Base-by-base conservation (phyloP, 1,139 yeast species). In the Saccharomyces hybrid region DNA sequence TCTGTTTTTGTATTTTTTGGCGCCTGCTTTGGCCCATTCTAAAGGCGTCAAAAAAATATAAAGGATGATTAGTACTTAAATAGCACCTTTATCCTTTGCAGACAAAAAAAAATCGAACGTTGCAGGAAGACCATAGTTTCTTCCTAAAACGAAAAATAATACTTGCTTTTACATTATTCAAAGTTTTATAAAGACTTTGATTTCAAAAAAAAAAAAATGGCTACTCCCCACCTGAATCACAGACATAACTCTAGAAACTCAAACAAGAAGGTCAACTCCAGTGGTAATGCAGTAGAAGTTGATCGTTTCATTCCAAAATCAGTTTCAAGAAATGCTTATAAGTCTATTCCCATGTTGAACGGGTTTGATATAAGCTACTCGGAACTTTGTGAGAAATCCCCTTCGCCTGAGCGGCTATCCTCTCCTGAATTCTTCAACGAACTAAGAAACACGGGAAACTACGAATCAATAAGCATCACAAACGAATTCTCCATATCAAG, bases 291-390 rank as follows among this genome's bases (percentile, higher is more conserved):
- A 11, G 52, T 55, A 31, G 31, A 47, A 27, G 13, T 34, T 55
- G 75, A 72, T 53, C 61, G 75, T 50, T 72, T 63, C 51, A 72
- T 72, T 16, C 75, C 75, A 6, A 58, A 64, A 4, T 50, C 46
- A 11, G 58, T 72, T 0, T 70, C 72, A 0, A 64, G 61, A 6
- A 63, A 59, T 25, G 67, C 67, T 0, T 72, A 64, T 52, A 61
- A 55, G 28, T 62, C 65, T 5, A 55, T 60, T 1, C 59, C 64
- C 14, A 54, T 56, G n/a, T 53, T 57, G 48, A 59, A 56, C 50
- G 55, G 49, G 8, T 57, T 63, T 46, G 58, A 57, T 34, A 42
- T 55, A 9, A 56, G 52, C 16, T 54, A 50, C 13, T 34, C 52
- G 13, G 64, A 58, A 32, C 52, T 61, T 13, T 23, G 51, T n/a